These are phyloP conservation scores for Candida hungchunana DNA, from an alignment of 805 yeast genomes.

Conservation along the genomic window DNA sequence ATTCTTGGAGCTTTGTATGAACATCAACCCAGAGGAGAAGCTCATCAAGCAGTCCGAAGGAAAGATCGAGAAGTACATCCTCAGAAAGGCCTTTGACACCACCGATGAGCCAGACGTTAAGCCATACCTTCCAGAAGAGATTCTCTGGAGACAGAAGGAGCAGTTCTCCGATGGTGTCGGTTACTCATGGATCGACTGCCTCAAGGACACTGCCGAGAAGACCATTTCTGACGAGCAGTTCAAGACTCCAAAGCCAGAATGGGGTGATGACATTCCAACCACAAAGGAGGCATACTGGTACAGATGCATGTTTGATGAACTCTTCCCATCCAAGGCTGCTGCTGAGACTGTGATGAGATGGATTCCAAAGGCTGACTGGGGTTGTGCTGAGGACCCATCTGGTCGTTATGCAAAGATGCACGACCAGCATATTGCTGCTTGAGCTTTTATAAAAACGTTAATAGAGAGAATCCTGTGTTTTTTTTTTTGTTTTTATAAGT, in stretches of 20 bases:
- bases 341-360: slow-evolving; percentile 98
- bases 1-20: slow-evolving; percentile 89
- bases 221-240: slow-evolving; percentile 86
- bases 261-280: slow-evolving; percentile 94
- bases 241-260: slow-evolving; percentile 85
- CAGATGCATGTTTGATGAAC: slow-evolving; percentile 91
- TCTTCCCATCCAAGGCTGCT: slow-evolving; percentile 88
- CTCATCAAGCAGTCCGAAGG: slow-evolving; percentile 69
- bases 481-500: too few species aligned
- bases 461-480: too few species aligned
- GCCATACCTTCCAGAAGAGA: slow-evolving; percentile 94
- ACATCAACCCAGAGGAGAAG: slow-evolving; percentile 91
- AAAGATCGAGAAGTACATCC: slow-evolving; percentile 87
- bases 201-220: slow-evolving; percentile 91
- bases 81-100: slow-evolving; percentile 97
- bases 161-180: slow-evolving; percentile 99
- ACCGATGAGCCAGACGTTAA: slow-evolving; percentile 68
- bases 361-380: slow-evolving; percentile 99
- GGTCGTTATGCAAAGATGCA: slow-evolving; percentile 95
- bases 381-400: slow-evolving; percentile 97
- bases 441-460: too few species aligned
- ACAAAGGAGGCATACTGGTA: slow-evolving; percentile 99
- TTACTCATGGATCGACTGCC: slow-evolving; percentile 97
- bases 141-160: slow-evolving; percentile 99
- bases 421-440: slow-evolving; percentile 63